Evolutionary conservation across 2,329 filamentous ascomycete genomes (phyloP).

Genomic region (Botrytis galanthina): DNA sequence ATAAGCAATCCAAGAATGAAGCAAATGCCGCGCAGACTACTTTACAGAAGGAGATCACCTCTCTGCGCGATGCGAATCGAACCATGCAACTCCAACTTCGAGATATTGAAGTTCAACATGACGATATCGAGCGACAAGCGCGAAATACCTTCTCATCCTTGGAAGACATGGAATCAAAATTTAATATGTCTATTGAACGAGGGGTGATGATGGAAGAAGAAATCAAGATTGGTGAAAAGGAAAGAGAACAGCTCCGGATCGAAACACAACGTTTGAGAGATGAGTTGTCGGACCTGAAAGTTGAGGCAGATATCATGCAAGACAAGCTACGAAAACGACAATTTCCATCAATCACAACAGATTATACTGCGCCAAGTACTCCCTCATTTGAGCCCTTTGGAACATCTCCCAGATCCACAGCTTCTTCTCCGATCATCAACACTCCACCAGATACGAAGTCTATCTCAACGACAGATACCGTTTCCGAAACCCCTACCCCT

Average conservation of each 20-base stretch:
- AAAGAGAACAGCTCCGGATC: constrained; percentile 84
- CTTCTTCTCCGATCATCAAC: constrained; percentile 84
- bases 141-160: constrained; percentile 93
- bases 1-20: constrained; percentile 90
- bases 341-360: constrained; percentile 58
- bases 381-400: constrained; percentile 60
- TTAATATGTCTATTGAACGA: constrained; percentile 89
- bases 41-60: constrained; percentile 94
- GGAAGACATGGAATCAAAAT: constrained; percentile 96
- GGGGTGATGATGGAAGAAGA: constrained; percentile 94
- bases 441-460: constrained; percentile 77
- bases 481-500: constrained; percentile 72
- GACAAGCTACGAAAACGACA: constrained; percentile 84
- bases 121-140: constrained; percentile 96
- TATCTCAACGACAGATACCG: constrained; percentile 54
- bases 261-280: constrained; percentile 87
- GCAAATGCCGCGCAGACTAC: constrained; percentile 78
- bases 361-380: constrained; percentile 63
- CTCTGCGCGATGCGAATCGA: constrained; percentile 78
- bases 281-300: constrained; percentile 87
- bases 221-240: constrained; percentile 85
- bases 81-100: constrained; percentile 79
- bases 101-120: constrained; percentile 96
- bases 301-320: constrained; percentile 90
- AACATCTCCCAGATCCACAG: constrained; percentile 75